Percentiles rank a stretch among this genome's conserved stretches.
Evolutionary conservation across 768 basidiomycete species (phyloP).

Genomic region (Suillus paluster): DNA sequence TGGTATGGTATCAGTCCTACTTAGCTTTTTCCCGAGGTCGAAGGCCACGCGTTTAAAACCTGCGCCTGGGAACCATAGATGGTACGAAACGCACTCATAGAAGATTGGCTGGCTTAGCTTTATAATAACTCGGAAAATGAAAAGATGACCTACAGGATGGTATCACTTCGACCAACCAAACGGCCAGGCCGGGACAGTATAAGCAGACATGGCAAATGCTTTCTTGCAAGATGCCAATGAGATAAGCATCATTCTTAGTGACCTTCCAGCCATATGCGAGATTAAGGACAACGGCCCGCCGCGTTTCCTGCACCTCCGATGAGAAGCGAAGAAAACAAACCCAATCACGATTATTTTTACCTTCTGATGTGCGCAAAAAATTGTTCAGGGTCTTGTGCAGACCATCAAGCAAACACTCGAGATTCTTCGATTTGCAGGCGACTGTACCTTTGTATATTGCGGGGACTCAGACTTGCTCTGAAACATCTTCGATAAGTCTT

Average conservation of each 20-base stretch:
- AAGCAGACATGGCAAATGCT: background rate
- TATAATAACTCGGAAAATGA: background rate
- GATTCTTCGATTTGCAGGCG: background rate
- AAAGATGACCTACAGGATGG: background rate
- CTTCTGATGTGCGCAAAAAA: background rate
- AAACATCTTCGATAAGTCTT: background rate
- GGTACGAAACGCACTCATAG: conserved; percentile 14
- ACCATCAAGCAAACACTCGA: background rate
- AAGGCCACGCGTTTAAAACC: conserved; percentile 19
- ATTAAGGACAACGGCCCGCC: background rate
- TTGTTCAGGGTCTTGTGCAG: background rate
- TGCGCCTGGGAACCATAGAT: conserved; percentile 23
- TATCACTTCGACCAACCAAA: background rate
- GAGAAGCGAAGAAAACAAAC: background rate
- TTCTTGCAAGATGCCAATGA: background rate
- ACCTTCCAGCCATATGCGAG: background rate
- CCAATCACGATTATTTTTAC: background rate
- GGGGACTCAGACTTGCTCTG: background rate
- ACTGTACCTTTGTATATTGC: background rate
- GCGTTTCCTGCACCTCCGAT: background rate
- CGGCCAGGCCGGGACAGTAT: background rate
- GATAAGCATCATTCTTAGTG: background rate
- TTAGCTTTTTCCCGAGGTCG: conserved; percentile 12
- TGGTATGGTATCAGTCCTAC: conserved; percentile 14
- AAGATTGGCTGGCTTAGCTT: background rate